phyloP scores from a whole-genome alignment of 441 rosid species.

The Erodium trifolium region DNA sequence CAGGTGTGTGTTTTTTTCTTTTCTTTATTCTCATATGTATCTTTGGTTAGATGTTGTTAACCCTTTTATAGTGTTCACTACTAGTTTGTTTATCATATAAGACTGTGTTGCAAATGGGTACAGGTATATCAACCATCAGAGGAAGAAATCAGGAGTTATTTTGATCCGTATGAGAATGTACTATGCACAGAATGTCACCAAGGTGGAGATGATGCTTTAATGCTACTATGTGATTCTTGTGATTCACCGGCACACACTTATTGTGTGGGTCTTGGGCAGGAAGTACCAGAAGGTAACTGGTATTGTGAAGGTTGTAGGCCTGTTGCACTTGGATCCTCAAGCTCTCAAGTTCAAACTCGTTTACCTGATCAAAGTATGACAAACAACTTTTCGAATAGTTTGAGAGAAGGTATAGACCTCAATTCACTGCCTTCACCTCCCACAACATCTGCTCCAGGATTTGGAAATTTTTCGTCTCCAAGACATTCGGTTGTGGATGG shows the following conservation, averaged over 20 bases:
- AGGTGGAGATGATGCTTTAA: conserved; percentile 96
- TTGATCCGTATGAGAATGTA: conserved; percentile 90
- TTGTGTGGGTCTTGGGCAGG: conserved; percentile 90
- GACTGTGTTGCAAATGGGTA: not conserved
- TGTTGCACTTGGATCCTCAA: conserved; percentile 67
- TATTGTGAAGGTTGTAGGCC: conserved; percentile 93
- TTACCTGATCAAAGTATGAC: conserved; percentile 47
- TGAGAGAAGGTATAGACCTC: conserved; percentile 44
- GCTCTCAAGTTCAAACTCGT: conserved; percentile 43
- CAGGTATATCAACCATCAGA: conserved; percentile 97
- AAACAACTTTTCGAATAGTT: conserved; percentile 16
- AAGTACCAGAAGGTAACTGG: conserved; percentile 99
- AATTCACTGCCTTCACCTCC: conserved; percentile 48
- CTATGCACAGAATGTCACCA: conserved; percentile 84
- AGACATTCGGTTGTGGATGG: conserved; percentile 47
- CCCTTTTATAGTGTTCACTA: no score
- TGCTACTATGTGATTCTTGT: conserved; percentile 92
- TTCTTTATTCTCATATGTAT: not conserved
- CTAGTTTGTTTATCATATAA: no score
- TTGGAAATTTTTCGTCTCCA: conserved; percentile 55
- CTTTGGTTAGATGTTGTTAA: not conserved
- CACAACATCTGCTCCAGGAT: conserved; percentile 32
- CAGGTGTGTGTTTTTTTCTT: conserved; percentile 44
- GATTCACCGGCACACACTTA: conserved; percentile 99
- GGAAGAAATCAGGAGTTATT: conserved; percentile 90